phyloP scores from a whole-genome alignment of 2,329 filamentous ascomycete species.

The Hymenoscyphus salicellus region DNA sequence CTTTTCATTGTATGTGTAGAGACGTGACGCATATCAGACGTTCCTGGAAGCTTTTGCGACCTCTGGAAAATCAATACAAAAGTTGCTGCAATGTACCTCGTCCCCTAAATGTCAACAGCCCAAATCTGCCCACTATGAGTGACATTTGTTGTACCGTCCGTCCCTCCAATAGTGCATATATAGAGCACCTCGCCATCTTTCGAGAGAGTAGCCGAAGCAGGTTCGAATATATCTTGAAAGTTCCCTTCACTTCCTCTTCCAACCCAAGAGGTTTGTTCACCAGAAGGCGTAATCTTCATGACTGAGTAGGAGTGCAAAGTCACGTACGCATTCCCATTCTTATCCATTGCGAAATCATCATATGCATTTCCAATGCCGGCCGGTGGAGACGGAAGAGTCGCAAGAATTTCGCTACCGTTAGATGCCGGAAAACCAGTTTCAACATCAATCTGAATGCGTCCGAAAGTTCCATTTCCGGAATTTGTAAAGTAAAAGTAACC shows the following conservation, averaged over 20 bases:
- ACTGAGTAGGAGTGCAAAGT: not conserved
- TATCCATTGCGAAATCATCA: conserved; percentile 9
- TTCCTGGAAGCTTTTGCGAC: no score
- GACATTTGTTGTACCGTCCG: no score
- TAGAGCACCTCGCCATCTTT: no score
- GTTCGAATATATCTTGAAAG: not conserved
- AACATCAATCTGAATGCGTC: not conserved
- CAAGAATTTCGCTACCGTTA: not conserved
- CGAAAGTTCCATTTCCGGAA: conserved; percentile 4
- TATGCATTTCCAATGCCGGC: not conserved
- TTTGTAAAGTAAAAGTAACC: conserved; percentile 11
- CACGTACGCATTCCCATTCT: conserved; percentile 6
- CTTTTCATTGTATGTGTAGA: no score
- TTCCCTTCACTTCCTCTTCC: not conserved
- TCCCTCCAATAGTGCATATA: no score
- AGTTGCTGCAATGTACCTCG: no score
- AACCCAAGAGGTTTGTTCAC: conserved; percentile 4
- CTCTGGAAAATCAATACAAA: no score
- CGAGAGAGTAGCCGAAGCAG: conserved; percentile 6
- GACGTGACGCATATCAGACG: no score
- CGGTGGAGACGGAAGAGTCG: not conserved
- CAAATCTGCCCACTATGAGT: no score
- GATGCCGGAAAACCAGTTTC: not conserved
- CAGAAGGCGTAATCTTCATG: conserved; percentile 5
- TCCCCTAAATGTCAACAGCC: no score